Conservation (phyloP, 495 filamentous ascomycete genomes). For the Entonaema liquescens region DNA sequence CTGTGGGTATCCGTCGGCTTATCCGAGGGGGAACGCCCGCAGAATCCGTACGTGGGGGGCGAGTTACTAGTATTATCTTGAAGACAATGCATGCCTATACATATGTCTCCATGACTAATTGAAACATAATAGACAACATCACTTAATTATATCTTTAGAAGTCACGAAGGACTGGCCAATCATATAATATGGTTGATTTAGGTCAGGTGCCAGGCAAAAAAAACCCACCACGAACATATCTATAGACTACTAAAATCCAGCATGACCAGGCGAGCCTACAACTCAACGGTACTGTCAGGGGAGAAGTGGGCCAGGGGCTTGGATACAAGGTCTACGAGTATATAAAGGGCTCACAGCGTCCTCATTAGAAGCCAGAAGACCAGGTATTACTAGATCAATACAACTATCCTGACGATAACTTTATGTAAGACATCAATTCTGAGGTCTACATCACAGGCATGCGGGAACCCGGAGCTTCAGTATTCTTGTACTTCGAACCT, state of each 20-base stretch:
- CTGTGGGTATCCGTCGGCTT: constrained; percentile 10
- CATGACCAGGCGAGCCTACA: background rate
- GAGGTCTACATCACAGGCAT: too few species aligned
- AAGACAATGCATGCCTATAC: background rate
- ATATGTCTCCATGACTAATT: background rate
- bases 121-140: background rate
- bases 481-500: too few species aligned
- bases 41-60: background rate
- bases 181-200: background rate
- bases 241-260: background rate
- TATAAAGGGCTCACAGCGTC: too few species aligned
- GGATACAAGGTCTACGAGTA: too few species aligned
- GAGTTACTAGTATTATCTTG: background rate
- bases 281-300: too few species aligned
- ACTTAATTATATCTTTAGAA: background rate
- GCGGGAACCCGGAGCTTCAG: too few species aligned
- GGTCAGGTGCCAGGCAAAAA: background rate
- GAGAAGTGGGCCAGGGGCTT: too few species aligned
- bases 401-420: too few species aligned
- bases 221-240: background rate
- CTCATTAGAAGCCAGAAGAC: too few species aligned
- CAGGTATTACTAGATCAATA: too few species aligned
- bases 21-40: constrained; percentile 15
- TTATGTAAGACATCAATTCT: too few species aligned
- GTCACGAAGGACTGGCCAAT: background rate